phyloP scores from a whole-genome alignment of 1,284 basidiomycete genomes.

The Ustilago vetiveriae region DNA sequence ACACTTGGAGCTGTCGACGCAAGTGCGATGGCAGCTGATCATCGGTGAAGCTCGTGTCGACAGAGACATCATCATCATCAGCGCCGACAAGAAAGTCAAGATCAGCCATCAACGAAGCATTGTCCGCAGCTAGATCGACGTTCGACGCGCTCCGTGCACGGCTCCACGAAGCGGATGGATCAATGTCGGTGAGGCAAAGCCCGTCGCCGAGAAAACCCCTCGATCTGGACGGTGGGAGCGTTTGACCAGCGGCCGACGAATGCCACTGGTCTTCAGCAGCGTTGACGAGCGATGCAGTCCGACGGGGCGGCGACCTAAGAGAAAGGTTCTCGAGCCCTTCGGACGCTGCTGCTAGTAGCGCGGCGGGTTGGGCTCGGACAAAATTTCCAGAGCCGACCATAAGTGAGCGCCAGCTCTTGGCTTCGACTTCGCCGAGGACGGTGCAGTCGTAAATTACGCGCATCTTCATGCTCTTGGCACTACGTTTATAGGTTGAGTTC shows the following conservation, averaged over 20 bases:
- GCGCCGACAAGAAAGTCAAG: slow-evolving; percentile 52
- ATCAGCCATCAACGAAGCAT: slow-evolving; percentile 43
- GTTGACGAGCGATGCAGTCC: slow-evolving; percentile 19
- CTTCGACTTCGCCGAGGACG: slow-evolving; percentile 67
- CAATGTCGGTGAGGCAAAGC: slow-evolving; percentile 47
- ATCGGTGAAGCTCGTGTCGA: slow-evolving; percentile 35
- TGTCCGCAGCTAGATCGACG: slow-evolving; percentile 3
- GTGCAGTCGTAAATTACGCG: slow-evolving; percentile 70
- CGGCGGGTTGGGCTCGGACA: slow-evolving; percentile 17
- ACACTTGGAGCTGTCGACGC: slow-evolving; percentile 19
- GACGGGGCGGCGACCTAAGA: slow-evolving; percentile 18
- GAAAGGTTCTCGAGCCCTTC: slow-evolving; percentile 26
- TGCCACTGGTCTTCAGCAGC: slow-evolving; percentile 3
- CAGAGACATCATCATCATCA: slow-evolving; percentile 54
- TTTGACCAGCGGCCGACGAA: not conserved
- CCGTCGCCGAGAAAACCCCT: slow-evolving; percentile 43
- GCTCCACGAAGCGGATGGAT: slow-evolving; percentile 2
- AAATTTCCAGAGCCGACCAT: slow-evolving; percentile 56
- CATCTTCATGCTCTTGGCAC: slow-evolving; percentile 63
- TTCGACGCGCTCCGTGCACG: not conserved
- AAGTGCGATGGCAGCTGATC: slow-evolving; percentile 51
- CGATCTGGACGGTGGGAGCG: slow-evolving; percentile 22
- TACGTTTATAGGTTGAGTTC: slow-evolving; percentile 69
- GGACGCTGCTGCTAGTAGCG: slow-evolving; percentile 18
- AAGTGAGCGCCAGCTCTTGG: slow-evolving; percentile 56